Evolutionary conservation across 257 asterid species (phyloP), one percentile per base, ranked within the genome.

Genomic region (Leptodermis oblonga): DNA sequence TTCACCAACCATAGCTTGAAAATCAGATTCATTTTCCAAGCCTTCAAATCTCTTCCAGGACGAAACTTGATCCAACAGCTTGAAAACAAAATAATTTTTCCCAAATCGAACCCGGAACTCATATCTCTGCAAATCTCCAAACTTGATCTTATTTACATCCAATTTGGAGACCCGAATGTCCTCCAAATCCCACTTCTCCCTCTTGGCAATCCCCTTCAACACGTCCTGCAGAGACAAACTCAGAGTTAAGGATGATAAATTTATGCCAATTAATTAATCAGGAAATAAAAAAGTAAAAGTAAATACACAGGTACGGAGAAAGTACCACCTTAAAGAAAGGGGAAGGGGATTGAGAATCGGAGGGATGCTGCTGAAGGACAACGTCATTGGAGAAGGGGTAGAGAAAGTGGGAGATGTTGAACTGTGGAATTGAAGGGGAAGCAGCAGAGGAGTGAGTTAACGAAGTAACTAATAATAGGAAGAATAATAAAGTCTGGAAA

Each of bases 131-230:
- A 79, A 77, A 34, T 80, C 43, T 39, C 87, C 79, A 68, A 69
- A 83, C 62, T 70, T 86, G 13, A 73, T 80, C 76, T 82, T 86
- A 74, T 77, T 79, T 6, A 74, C 76, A 73, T 88, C 91, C 76
- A 86, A 46, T 53, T 86, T 80, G 11, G 87, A 82, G 65, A 88
- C 83, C 65, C 84, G 80, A 71, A 86, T 31, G 41, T 87, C 88
- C 72, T 85, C 82, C 76, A 83, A 70, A 30, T 70, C 74, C 95
- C 95, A 90, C 80, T 80, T 85, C 82, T 85, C 92, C 46, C 73
- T 79, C 12, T 76, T 73, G 14, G 86, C 85, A 74, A 87, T 86
- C 43, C 70, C 85, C 78, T 74, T 79, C 83, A 88, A 65, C 60
- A 90, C 86, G 53, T 75, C 87, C 92, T 88, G 43, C 49, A 48